Evolutionary conservation across 1,284 basidiomycete species (phyloP).

Genomic region (Malassezia pachydermatis): DNA sequence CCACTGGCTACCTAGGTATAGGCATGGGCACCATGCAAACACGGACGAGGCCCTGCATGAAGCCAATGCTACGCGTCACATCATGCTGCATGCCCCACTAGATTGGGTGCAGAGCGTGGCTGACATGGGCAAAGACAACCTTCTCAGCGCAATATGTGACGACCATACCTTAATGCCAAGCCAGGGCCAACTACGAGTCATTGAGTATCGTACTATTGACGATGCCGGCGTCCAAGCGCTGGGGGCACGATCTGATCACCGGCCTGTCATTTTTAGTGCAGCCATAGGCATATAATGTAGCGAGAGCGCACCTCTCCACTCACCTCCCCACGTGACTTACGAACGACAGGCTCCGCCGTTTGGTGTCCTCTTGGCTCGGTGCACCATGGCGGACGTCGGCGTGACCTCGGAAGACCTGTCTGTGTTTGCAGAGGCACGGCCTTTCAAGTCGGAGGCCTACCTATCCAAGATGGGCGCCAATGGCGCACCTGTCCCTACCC

Average conservation of each 20-base stretch:
- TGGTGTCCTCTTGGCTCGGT: neutral
- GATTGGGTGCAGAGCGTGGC: neutral
- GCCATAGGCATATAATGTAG: slow-evolving; percentile 24
- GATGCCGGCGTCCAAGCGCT: slow-evolving; percentile 64
- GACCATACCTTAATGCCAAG: neutral
- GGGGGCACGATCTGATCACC: slow-evolving; percentile 53
- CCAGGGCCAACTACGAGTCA: neutral
- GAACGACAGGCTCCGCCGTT: neutral
- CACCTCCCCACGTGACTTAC: neutral
- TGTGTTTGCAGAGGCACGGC: slow-evolving; percentile 20
- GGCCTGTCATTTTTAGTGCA: slow-evolving; percentile 58
- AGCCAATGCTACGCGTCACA: neutral
- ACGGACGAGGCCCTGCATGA: neutral
- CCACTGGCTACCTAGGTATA: too few species aligned
- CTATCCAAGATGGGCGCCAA: slow-evolving; percentile 18
- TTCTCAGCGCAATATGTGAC: neutral
- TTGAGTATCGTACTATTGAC: slow-evolving; percentile 51
- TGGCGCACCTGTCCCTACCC: slow-evolving; percentile 24
- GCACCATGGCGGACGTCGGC: slow-evolving; percentile 5
- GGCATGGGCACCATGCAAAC: neutral
- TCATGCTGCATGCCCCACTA: neutral
- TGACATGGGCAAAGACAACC: neutral
- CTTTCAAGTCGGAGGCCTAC: slow-evolving; percentile 27
- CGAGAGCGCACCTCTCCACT: too few species aligned
- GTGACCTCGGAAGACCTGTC: slow-evolving; percentile 22